phyloP scores from a whole-genome alignment of 2,329 filamentous ascomycete genomes.

The Aspergillus glaucus region DNA sequence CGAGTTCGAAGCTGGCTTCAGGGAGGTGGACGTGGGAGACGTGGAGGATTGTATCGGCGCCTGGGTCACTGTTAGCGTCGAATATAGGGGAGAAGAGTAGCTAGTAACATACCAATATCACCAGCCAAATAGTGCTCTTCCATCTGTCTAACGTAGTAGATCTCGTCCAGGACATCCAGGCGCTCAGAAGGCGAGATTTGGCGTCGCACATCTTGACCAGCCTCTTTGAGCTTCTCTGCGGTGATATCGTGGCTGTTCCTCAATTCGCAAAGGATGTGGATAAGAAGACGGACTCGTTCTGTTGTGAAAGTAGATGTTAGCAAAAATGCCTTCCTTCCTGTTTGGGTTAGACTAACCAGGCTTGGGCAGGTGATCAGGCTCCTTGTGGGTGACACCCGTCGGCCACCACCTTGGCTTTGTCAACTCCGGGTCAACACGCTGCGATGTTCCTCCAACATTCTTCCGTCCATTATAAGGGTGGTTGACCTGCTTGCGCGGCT shows the following conservation, averaged over 20 bases:
- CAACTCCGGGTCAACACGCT: conserved; percentile 30
- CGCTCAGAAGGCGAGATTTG: conserved; percentile 31
- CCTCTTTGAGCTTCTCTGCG: conserved; percentile 32
- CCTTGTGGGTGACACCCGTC: conserved; percentile 34
- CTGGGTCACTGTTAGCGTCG: conserved; percentile 7
- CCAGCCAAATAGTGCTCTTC: conserved; percentile 34
- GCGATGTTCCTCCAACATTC: conserved; percentile 12
- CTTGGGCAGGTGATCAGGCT: conserved; percentile 41
- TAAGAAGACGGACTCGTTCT: conserved; percentile 36
- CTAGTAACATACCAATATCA: conserved; percentile 25
- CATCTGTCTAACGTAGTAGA: conserved; percentile 33
- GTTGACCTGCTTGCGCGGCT: conserved; percentile 40
- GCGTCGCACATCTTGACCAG: conserved; percentile 34
- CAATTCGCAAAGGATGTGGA: conserved; percentile 36
- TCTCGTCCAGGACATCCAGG: conserved; percentile 34
- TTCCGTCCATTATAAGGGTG: conserved; percentile 41
- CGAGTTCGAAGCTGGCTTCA: conserved; percentile 14
- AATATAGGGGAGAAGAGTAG: neutral
- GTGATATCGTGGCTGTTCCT: conserved; percentile 31
- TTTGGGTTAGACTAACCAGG: conserved; percentile 23
- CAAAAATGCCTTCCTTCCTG: neutral
- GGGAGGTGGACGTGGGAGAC: conserved; percentile 22
- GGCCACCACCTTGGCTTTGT: conserved; percentile 39
- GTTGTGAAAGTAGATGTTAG: conserved; percentile 8
- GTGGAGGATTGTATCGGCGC: conserved; percentile 22